Base-by-base conservation (phyloP, 1,284 basidiomycete species). In the Pseudozyma pruni region DNA sequence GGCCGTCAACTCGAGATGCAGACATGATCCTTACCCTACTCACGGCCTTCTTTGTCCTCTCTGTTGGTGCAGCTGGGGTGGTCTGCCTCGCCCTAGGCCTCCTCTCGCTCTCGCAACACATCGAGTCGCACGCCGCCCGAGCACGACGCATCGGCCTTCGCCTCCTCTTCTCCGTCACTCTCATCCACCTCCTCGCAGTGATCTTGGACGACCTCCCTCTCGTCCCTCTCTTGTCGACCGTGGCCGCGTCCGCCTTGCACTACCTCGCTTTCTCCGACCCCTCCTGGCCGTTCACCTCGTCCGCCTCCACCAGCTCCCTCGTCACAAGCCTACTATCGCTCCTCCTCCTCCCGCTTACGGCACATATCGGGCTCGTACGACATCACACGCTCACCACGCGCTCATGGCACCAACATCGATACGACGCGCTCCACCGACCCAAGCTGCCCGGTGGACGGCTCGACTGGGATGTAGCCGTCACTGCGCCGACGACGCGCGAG, bases 351-450 rank as follows among this genome's bases (percentile, higher is more conserved):
- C 64, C 70, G 1, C 34, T 72, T 7, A 22, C 43, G 11, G 63
- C 63, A 1, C 70, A 67, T 27, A 32, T 63, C 14, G 59, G 48
- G 52, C 53, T 72, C 9, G 45, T 52, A 5, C 54, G 61, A 20
- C 55, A 55, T n/a, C 71, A 72, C 32, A 58, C 49, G 0, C 38
- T 72, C 9, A 57, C 37, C 33, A n/a, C 42, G 8, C 51, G 52
- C 23, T 43, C 63, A 14, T 72, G 69, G 69, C 51, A 59, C 11
- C 58, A 43, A 20, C 63, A 72, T 35, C 58, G 63, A 19, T 67
- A 62, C 52, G 69, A 72, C 32, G 54, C 55, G 1, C 19, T 47
- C 7, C 51, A 58, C 19, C 54, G 63, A 25, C 51, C 58, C 23
- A 58, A 51, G 41, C 37, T 66, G 29, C 58, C 69, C 8, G 62